A percentile compares a stretch with the other conserved stretches of the same genome.
Conservation (phyloP, 148 eudicot genomes). For the Polygonum aviculare region DNA sequence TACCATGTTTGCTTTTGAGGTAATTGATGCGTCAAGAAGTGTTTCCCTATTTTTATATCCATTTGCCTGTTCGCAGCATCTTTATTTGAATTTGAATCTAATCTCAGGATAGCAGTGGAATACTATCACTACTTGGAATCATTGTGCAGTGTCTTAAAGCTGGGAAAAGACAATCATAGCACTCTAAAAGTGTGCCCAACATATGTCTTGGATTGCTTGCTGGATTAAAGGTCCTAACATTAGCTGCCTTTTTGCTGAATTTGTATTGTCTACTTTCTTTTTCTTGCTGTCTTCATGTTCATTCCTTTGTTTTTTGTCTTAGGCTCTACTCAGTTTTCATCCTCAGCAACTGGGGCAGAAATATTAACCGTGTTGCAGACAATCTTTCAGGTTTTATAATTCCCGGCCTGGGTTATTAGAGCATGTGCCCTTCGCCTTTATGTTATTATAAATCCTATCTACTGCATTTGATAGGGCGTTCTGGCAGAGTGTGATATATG, state of each 20-base stretch:
- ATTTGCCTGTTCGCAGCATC: not conserved
- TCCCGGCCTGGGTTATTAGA: not conserved
- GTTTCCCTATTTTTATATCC: not conserved
- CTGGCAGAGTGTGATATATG: conserved; percentile 87
- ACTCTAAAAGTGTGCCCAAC: conserved; percentile 62
- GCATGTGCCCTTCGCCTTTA: not conserved
- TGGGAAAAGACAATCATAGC: conserved; percentile 80
- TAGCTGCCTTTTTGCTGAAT: conserved; percentile 5
- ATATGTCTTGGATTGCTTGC: conserved; percentile 85
- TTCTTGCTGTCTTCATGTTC: not conserved
- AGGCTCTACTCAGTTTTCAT: conserved; percentile 78
- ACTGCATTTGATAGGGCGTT: conserved; percentile 45
- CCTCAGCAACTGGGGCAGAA: conserved; percentile 69
- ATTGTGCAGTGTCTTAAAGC: conserved; percentile 80
- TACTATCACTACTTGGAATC: conserved; percentile 66
- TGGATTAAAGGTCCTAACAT: conserved; percentile 71
- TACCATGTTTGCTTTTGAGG: conserved; percentile 84
- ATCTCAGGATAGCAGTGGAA: conserved; percentile 76
- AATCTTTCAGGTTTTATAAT: conserved; percentile 69
- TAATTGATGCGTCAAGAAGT: conserved; percentile 18
- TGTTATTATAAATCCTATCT: not conserved
- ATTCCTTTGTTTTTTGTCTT: conserved; percentile 18
- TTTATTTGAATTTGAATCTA: conserved; percentile 14
- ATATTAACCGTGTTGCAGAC: conserved; percentile 58
- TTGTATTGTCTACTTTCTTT: not conserved